These are phyloP conservation scores for Jackrogersella multiformis DNA, from an alignment of 495 filamentous ascomycete species.

Conservation along the genomic window DNA sequence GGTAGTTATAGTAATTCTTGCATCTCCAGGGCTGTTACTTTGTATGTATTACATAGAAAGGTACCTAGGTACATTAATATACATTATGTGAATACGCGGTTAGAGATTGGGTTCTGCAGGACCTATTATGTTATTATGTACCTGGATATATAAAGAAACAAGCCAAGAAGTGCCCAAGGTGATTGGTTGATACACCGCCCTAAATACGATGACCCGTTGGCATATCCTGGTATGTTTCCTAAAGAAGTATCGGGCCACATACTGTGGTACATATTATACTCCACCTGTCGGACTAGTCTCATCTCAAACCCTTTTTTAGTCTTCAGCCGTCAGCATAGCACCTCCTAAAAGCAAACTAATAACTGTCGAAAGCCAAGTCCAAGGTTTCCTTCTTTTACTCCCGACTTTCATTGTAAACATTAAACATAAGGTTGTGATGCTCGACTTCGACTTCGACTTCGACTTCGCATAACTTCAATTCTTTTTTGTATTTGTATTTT, in stretches of 20 bases:
- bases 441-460: slow-evolving; percentile 36
- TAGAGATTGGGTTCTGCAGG: slow-evolving; percentile 22
- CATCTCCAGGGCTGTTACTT: no score
- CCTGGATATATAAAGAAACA: slow-evolving; percentile 21
- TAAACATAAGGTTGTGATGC: slow-evolving; percentile 42
- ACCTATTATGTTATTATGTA: slow-evolving; percentile 21
- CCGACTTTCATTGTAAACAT: slow-evolving; percentile 3
- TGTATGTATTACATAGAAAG: no score
- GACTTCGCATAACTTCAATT: slow-evolving; percentile 11
- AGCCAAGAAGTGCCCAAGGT: background rate
- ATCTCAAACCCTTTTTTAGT: slow-evolving; percentile 19
- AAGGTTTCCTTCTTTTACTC: slow-evolving; percentile 12
- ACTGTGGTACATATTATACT: no score
- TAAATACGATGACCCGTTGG: slow-evolving; percentile 10
- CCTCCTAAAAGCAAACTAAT: slow-evolving; percentile 15
- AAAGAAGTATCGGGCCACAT: slow-evolving; percentile 17
- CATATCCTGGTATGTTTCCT: slow-evolving; percentile 1
- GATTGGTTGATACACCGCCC: slow-evolving; percentile 8
- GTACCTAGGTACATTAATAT: no score
- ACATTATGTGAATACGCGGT: slow-evolving; percentile 18
- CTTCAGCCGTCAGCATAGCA: slow-evolving; percentile 30
- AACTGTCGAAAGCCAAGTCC: slow-evolving; percentile 24
- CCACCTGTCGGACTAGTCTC: slow-evolving; percentile 29
- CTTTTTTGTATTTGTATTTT: background rate
- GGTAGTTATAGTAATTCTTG: no score